These are phyloP conservation scores for Carex pumila DNA, from an alignment of 176 grass and related monocot species.

Conservation along the genomic window DNA sequence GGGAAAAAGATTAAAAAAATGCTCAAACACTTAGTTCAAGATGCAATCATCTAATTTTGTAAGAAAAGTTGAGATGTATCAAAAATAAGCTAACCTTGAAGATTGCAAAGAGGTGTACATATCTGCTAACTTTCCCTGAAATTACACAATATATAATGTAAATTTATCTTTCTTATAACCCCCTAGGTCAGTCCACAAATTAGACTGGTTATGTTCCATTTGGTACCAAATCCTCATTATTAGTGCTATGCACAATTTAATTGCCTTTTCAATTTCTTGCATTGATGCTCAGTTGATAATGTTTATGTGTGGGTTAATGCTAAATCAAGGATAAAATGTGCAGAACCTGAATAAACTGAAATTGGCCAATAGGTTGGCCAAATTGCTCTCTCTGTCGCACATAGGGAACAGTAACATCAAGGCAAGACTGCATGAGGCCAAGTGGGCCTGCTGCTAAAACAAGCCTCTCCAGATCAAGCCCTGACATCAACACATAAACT, in stretches of 20 bases:
- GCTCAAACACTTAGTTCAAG: background rate
- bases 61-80: background rate
- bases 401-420: slow-evolving; percentile 87
- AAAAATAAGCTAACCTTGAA: slow-evolving; percentile 54
- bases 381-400: slow-evolving; percentile 89
- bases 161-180: background rate
- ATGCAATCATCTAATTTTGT: background rate
- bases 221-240: background rate
- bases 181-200: background rate
- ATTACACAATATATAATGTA: slow-evolving; percentile 16
- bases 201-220: background rate
- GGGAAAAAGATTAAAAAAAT: slow-evolving; percentile 10
- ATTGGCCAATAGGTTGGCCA: slow-evolving; percentile 83
- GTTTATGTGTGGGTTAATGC: background rate
- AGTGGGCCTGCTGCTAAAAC: slow-evolving; percentile 82
- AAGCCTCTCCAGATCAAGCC: slow-evolving; percentile 93
- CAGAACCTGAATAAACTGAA: slow-evolving; percentile 94
- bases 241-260: background rate
- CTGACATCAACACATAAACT: slow-evolving; percentile 99
- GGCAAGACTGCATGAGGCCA: slow-evolving; percentile 94
- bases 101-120: slow-evolving; percentile 97
- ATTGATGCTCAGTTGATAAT: background rate
- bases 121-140: slow-evolving; percentile 86
- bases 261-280: background rate
- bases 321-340: background rate